Percentiles rank a stretch among this genome's conserved stretches.
Conservation (phyloP, 202 grass and related monocot genomes). For the Zoysia matrella region DNA sequence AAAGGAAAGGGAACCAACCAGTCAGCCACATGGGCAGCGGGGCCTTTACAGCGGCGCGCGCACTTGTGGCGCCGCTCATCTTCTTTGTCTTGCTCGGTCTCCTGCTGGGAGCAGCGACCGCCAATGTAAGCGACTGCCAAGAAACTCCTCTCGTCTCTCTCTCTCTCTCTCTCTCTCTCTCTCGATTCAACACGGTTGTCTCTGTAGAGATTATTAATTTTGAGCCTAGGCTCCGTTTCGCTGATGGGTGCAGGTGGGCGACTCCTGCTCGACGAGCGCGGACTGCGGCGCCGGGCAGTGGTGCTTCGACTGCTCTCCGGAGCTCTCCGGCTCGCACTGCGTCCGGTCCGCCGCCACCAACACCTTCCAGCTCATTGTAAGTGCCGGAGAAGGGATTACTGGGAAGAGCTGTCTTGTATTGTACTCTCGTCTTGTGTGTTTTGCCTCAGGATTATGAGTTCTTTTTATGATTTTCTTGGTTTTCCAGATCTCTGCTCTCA, state of each 20-base stretch:
- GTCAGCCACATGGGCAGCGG: conserved; percentile 25
- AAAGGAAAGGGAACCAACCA: not conserved
- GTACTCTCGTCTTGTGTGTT: not conserved
- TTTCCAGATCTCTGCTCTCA: not conserved
- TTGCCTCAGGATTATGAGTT: not conserved
- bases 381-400: not conserved
- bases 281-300: conserved; percentile 85
- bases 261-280: conserved; percentile 49
- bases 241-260: conserved; percentile 51
- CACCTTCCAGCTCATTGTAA: conserved; percentile 71
- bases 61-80: not conserved
- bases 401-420: no score
- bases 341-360: conserved; percentile 66
- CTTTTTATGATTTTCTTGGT: not conserved
- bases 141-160: not conserved
- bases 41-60: conserved; percentile 23
- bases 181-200: not conserved
- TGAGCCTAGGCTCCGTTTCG: not conserved
- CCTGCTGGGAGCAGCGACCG: conserved; percentile 29
- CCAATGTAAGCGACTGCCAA: conserved; percentile 41
- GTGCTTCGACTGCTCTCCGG: conserved; percentile 74
- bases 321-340: conserved; percentile 66
- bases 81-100: not conserved
- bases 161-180: not conserved
- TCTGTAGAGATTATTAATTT: not conserved